Percentiles rank a stretch among this genome's conserved stretches.
Evolutionary conservation across 352 stramenopile species (phyloP).

Genomic region (Phytophthora constricta): DNA sequence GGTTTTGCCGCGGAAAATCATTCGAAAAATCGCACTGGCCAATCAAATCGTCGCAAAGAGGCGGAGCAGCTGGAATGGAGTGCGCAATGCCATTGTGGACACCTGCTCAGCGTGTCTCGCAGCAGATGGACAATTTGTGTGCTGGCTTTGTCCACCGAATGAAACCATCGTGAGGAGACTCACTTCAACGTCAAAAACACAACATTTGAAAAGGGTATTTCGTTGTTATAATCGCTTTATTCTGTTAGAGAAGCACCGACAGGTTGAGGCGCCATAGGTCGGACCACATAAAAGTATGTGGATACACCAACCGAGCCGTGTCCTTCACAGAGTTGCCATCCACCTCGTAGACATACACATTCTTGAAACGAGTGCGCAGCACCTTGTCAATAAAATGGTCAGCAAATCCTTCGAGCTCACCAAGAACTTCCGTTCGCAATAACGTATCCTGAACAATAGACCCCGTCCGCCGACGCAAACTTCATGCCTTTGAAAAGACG

Average conservation of each 20-base stretch:
- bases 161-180: too few species aligned
- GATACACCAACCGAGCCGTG: slow-evolving; percentile 21
- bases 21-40: not conserved
- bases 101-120: too few species aligned
- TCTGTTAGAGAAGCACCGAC: slow-evolving; percentile 9
- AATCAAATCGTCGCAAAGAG: too few species aligned
- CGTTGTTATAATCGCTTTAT: too few species aligned
- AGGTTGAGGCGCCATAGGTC: slow-evolving; percentile 20
- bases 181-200: too few species aligned
- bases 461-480: slow-evolving; percentile 32
- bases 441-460: slow-evolving; percentile 34
- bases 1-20: not conserved
- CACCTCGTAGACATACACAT: slow-evolving; percentile 2
- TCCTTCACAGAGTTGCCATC: not conserved
- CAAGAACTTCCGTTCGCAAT: slow-evolving; percentile 37
- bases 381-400: slow-evolving; percentile 24
- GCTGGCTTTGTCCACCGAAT: too few species aligned
- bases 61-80: too few species aligned
- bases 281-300: slow-evolving; percentile 18
- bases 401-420: slow-evolving; percentile 29
- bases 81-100: too few species aligned
- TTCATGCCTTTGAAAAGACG: slow-evolving; percentile 34
- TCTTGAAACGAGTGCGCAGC: not conserved
- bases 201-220: too few species aligned
- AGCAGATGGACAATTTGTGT: too few species aligned